Evolutionary conservation across 1,284 basidiomycete species (phyloP), one percentile per base, ranked within the genome.

Genomic region (Porphyrellus sp.): DNA sequence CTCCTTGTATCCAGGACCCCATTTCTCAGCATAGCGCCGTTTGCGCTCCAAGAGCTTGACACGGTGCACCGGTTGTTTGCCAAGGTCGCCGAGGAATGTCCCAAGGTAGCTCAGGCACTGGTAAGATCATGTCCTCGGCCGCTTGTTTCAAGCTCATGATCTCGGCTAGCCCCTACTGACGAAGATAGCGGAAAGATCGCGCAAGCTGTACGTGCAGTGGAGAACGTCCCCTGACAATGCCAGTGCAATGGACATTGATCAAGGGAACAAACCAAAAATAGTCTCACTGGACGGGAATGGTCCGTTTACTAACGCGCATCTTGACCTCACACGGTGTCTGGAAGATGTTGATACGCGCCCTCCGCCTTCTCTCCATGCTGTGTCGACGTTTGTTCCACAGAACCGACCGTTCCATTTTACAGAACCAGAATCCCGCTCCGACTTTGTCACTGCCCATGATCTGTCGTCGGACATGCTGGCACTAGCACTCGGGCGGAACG

Each of bases 1-100:
- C 74, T 74, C 68, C 81, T 77, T 65, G 82, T 73, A 59, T 81
- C 70, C 64, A 80, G 77, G 61, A 69, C 78, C 63, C 72, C 81
- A 56, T 68, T 77, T 58, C 63, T 81, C 59, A 66, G 82, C 62
- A 57, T 78, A 63, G 74, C 81, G 46, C 62, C 77, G 62, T 73
- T 77, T 74, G 80, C 81, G 2, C 63, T 81, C 21, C 71, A 74
- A 56, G 77, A 80, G 52, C 64, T 82, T 30, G 79, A 80, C 45
- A 70, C 70, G 16, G 74, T 76, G 15, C 75, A 73, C 49, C 66
- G 70, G 27, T 63, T 82, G 23, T 81, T 81, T 62, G 63, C 70
- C 45, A 70, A 72, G 44, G 78, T 77, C 15, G 75, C 76, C 42
- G 34, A 72, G 64, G 55, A 74, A 72, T 49, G 67, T 75, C 35